These are phyloP conservation scores for Ascosphaera aggregata DNA, from an alignment of 2,329 filamentous ascomycete species.

Conservation along the genomic window DNA sequence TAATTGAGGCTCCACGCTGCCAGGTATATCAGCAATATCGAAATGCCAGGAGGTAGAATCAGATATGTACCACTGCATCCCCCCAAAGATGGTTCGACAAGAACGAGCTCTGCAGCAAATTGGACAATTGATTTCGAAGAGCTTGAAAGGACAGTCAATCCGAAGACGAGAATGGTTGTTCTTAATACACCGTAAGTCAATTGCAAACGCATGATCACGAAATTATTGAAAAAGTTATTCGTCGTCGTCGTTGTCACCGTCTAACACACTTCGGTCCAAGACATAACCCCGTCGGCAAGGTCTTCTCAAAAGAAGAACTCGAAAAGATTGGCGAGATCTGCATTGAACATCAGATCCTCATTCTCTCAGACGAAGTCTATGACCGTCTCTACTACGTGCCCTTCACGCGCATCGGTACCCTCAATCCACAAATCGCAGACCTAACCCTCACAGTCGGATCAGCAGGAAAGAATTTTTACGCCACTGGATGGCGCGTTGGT, in stretches of 20 bases:
- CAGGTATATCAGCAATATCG: conserved; percentile 87
- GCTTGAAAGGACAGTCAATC: conserved; percentile 58
- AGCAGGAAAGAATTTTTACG: conserved; percentile 95
- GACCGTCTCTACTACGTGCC: conserved; percentile 88
- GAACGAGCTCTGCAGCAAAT: conserved; percentile 64
- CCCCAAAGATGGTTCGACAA: conserved; percentile 51
- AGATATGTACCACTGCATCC: conserved; percentile 91
- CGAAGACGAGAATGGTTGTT: conserved; percentile 90
- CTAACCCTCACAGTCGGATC: conserved; percentile 87
- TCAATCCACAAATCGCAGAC: conserved; percentile 72
- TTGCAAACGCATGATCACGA: too few species aligned
- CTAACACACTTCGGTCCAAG: conserved; percentile 6
- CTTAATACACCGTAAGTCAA: background rate
- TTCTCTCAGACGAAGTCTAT: conserved; percentile 82
- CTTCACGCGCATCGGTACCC: conserved; percentile 75
- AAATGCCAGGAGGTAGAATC: conserved; percentile 90
- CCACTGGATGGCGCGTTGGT: conserved; percentile 88
- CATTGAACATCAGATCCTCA: conserved; percentile 82
- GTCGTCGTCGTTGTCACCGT: too few species aligned
- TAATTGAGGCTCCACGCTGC: too few species aligned
- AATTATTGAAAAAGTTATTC: too few species aligned
- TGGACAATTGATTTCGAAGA: conserved; percentile 74
- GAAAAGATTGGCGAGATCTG: conserved; percentile 68
- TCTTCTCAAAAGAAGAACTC: conserved; percentile 67
- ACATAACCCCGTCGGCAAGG: conserved; percentile 93